A percentile compares a stretch with the other conserved stretches of the same genome.
Evolutionary conservation across 495 filamentous ascomycete species (phyloP).

Genomic region (Penicillium angulare): DNA sequence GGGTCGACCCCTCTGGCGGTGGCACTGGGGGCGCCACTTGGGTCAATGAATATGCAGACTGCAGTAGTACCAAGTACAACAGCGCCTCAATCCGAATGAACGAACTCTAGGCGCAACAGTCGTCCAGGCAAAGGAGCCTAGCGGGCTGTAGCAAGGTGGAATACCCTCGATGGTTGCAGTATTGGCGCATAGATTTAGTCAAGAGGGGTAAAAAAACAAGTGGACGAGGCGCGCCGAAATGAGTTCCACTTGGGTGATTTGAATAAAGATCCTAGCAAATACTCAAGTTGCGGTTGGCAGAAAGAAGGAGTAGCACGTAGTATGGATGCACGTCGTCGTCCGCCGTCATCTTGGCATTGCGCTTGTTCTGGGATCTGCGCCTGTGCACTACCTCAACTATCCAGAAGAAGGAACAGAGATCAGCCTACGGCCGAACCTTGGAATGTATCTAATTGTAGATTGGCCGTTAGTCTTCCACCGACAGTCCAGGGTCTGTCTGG

Average conservation of each 20-base stretch:
- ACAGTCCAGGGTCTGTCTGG: conserved; percentile 2
- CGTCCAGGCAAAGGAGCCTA: conserved; percentile 2
- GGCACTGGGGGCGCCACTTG: conserved; percentile 15
- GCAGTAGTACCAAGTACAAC: conserved; percentile 7
- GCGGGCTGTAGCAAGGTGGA: conserved; percentile 5
- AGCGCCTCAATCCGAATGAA: conserved; percentile 13
- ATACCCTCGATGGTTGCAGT: conserved; percentile 20
- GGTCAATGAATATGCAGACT: conserved; percentile 10
- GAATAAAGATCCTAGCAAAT: background rate
- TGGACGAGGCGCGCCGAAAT: conserved; percentile 4
- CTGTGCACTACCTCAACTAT: conserved; percentile 2
- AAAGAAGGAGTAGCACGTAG: conserved; percentile 13
- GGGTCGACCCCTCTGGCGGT: conserved; percentile 34
- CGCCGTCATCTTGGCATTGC: conserved; percentile 39
- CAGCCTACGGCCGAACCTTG: conserved; percentile 4
- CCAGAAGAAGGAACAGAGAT: background rate
- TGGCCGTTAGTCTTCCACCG: conserved; percentile 4
- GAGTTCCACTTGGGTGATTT: conserved; percentile 10
- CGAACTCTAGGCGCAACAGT: conserved; percentile 14
- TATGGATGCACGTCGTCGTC: conserved; percentile 20
- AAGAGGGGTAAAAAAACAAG: conserved; percentile 13
- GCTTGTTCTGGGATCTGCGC: conserved; percentile 31
- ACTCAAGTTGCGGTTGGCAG: conserved; percentile 20
- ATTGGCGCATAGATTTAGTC: conserved; percentile 13
- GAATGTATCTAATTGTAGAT: conserved; percentile 2